Evolutionary conservation across 2,329 filamentous ascomycete species (phyloP), one percentile per base, ranked within the genome.

Genomic region (Elsinoe batatas): DNA sequence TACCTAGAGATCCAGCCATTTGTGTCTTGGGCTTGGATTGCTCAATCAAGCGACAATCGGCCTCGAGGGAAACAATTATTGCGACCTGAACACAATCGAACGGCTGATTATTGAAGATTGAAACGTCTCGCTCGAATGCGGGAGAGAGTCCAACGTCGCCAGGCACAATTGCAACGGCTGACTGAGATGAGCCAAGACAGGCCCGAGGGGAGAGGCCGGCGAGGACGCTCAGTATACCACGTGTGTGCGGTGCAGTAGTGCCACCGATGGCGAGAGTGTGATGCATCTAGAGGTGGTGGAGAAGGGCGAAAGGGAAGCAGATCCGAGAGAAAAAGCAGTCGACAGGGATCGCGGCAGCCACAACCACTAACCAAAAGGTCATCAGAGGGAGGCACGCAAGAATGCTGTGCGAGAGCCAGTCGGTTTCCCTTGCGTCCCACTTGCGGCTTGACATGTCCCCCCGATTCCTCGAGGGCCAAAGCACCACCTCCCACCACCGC

Each of bases 81-180:
- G 47, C 33, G 35, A 51, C 32, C 47, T 55, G 53, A 55, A 33
- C 38, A 55, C 53, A 55, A 55, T 55, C 20, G 53, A 55, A 55
- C 53, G 53, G 53, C 35, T 55, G 38, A 35, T 55, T 55, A 55
- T 55, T 55, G 53, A 37, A 47, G 53, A 35, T 32, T 30, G 53
- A 55, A 55, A 55, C 53, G 53, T 55, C 53, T 55, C 40, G 42
- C 40, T 55, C 40, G 30, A 42, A 55, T 32, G 40, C 53, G 40
- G 53, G 30, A 17, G 53, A 55, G 26, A 15, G 26, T 22, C 26
- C 38, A 55, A 42, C 37, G 53, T 55, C 18, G 46, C 53, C 53
- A 55, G 53, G 53, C 40, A 55, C 53, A 55, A 55, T 40, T 47
- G 40, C 42, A 55, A 55, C 53, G 53, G 53, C 37, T 38, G 40